These are phyloP conservation scores for Trebouxia sp. DNA, from an alignment of 139 green algal species.

Conservation along the genomic window DNA sequence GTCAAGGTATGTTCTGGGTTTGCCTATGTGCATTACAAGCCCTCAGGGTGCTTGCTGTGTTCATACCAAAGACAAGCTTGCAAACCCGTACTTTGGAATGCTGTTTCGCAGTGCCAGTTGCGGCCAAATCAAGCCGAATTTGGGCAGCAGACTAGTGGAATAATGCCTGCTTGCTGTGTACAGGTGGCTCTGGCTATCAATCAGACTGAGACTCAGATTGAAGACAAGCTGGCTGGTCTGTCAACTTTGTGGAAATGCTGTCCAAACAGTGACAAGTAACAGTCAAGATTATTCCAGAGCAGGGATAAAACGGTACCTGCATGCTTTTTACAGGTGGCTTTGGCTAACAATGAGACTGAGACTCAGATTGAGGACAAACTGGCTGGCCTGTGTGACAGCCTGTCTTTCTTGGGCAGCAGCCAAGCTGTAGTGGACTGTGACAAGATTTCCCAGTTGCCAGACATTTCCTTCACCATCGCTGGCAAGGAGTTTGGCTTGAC, in stretches of 20 bases:
- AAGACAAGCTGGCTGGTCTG: too few relatives aligned
- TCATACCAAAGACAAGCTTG: too few relatives aligned
- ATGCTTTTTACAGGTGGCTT: conserved; percentile 53
- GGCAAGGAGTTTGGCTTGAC: conserved; percentile 79
- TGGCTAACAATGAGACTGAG: conserved; percentile 76
- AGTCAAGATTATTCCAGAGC: too few relatives aligned
- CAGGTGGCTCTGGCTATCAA: conserved; percentile 77
- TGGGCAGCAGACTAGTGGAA: too few relatives aligned
- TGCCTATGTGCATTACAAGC: too few relatives aligned
- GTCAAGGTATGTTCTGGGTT: conserved; percentile 46
- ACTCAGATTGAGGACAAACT: conserved; percentile 51
- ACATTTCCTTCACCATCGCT: conserved; percentile 80
- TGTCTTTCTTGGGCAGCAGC: conserved; percentile 58
- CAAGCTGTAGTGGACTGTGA: conserved; percentile 86
- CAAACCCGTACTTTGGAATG: too few relatives aligned
- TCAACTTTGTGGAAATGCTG: too few relatives aligned
- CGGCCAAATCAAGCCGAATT: neutral
- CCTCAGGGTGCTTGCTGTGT: too few relatives aligned
- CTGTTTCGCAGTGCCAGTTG: too few relatives aligned
- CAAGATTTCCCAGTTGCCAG: conserved; percentile 74
- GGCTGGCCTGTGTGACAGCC: conserved; percentile 63
- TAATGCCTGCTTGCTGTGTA: too few relatives aligned
- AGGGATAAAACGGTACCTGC: too few relatives aligned
- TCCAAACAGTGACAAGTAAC: too few relatives aligned
- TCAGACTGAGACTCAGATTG: conserved; percentile 53